Conservation (phyloP, 495 filamentous ascomycete species). For the Aspergillus sparsus region DNA sequence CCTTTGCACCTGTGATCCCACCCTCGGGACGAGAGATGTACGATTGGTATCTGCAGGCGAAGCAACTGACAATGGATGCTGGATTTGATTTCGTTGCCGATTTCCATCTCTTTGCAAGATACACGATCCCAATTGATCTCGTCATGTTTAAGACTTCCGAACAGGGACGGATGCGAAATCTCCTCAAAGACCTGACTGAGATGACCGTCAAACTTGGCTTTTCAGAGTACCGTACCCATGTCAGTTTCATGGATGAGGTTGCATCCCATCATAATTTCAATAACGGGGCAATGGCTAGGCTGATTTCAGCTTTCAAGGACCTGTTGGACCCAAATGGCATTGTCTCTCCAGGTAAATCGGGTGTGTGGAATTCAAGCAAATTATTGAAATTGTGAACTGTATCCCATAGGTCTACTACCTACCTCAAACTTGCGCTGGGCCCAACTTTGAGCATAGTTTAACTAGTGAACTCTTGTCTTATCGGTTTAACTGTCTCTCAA, state of each 20-base stretch:
- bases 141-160: constrained; percentile 9
- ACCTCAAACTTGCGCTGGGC: too few relatives aligned
- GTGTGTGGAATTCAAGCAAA: constrained; percentile 6
- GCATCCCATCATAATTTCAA: constrained; percentile 14
- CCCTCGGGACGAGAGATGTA: constrained; percentile 3
- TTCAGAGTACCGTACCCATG: constrained; percentile 20
- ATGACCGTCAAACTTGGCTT: constrained; percentile 14
- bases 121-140: constrained; percentile 9
- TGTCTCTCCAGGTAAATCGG: constrained; percentile 13
- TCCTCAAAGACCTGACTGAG: constrained; percentile 4
- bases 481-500: too few relatives aligned
- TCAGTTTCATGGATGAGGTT: constrained; percentile 17
- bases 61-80: constrained; percentile 5
- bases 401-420: too few relatives aligned
- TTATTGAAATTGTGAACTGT: neutral
- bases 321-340: constrained; percentile 14
- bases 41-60: constrained; percentile 9
- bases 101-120: constrained; percentile 8
- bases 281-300: neutral
- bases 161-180: constrained; percentile 1
- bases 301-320: constrained; percentile 3
- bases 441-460: too few relatives aligned
- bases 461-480: too few relatives aligned
- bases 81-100: constrained; percentile 7
- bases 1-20: neutral